These are phyloP conservation scores for Coemansia sp. DNA, from an alignment of 192 early-diverging fungal species.

Conservation along the genomic window DNA sequence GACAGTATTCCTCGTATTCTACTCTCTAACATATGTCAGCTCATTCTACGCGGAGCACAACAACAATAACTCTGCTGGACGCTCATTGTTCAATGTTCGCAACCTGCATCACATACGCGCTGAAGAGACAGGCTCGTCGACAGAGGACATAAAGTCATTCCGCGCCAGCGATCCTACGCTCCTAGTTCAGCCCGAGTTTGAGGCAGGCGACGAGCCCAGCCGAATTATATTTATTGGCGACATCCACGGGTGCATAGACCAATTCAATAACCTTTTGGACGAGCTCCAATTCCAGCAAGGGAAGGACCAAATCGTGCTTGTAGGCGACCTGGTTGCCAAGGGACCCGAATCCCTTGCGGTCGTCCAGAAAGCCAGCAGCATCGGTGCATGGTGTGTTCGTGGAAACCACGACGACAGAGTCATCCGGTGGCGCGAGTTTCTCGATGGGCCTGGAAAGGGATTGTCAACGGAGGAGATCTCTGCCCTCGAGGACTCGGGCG, in stretches of 20 bases:
- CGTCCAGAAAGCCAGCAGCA: constrained; percentile 50
- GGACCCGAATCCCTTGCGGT: constrained; percentile 64
- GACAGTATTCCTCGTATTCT: not conserved
- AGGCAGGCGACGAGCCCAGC: constrained; percentile 1
- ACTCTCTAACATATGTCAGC: not conserved
- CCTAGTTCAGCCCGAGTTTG: constrained; percentile 7
- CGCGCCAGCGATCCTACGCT: constrained; percentile 23
- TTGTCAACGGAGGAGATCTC: constrained; percentile 12
- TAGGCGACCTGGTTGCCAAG: constrained; percentile 67
- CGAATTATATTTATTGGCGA: constrained; percentile 71
- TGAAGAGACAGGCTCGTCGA: not conserved
- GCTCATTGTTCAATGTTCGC: not conserved
- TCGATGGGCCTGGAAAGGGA: constrained; percentile 38
- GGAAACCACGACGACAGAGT: constrained; percentile 78
- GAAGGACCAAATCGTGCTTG: constrained; percentile 62
- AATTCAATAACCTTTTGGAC: constrained; percentile 58
- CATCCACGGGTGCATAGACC: constrained; percentile 62
- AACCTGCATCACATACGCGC: not conserved
- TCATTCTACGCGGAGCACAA: not conserved
- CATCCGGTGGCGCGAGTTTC: constrained; percentile 57
- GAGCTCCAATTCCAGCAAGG: constrained; percentile 33
- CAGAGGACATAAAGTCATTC: constrained; percentile 20
- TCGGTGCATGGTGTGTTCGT: constrained; percentile 59
- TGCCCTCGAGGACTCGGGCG: constrained; percentile 10
- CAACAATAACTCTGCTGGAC: not conserved